Base-by-base conservation (phyloP, 257 asterid species). In the Nyctanthes arbortristis region DNA sequence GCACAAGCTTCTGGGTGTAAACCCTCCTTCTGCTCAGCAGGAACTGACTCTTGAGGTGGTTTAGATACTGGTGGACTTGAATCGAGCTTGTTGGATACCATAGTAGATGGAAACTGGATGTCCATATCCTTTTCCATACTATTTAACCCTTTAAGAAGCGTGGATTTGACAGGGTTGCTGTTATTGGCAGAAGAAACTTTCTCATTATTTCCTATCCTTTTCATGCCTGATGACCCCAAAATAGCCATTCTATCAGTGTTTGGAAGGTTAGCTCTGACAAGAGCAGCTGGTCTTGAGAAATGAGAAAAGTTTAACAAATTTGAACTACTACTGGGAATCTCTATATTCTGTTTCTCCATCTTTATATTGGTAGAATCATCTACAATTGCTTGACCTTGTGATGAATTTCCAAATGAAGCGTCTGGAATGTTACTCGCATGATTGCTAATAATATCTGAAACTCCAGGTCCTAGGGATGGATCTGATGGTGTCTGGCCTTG, bases 241-340 rank as follows among this genome's bases (percentile, higher is more conserved):
- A 86, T 67, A 56, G 81, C 76, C 64, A 73, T 52, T 62, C 75
- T 85, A 76, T 74, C 78, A 54, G 73, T 47, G 65, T 65, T 81
- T 24, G 78, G 81, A 69, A 63, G 57, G 62, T 78, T 79, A 24
- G 82, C 74, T 76, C 82, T 89, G 55, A 64, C 78, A 72, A 79
- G 70, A 61, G 77, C 76, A 62, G 80, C 82, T 10, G 96, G 84
- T 78, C 89, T 89, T 1, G 96, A 83, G 67, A 94, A 89, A 80
- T 84, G 85, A 29, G 93, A 80, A 74, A 94, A 94, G 79, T 91
- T 94, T 57, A 87, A 67, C 74, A 81, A 55, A 75, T 27, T 73
- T 22, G 90, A 78, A 76, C 52, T 69, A 73, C 58, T 78, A 25
- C 68, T 67, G 32, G 87, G 70, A 65, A 64, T 58, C 65, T 66